Evolutionary conservation across 2,329 filamentous ascomycete species (phyloP).

Genomic region (Ophiocordyceps unilateralis): DNA sequence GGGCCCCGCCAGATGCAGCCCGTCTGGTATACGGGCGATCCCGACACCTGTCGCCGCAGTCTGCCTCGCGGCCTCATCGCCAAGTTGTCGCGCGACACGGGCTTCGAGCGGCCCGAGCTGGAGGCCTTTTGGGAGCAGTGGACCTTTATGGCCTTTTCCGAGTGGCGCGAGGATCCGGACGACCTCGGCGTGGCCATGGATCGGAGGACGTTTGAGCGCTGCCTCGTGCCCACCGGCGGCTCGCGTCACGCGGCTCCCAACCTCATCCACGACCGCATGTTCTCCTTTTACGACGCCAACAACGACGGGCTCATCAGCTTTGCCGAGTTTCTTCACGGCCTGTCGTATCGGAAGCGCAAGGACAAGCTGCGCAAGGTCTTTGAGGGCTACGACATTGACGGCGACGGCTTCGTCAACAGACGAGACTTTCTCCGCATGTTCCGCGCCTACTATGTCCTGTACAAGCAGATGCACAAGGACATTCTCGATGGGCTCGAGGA

Average conservation of each 20-base stretch:
- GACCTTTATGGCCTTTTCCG: conserved; percentile 76
- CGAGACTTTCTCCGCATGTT: conserved; percentile 86
- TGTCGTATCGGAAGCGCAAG: conserved; percentile 52
- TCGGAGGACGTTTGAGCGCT: conserved; percentile 79
- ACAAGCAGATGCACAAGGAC: conserved; percentile 76
- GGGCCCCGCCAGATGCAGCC: conserved; percentile 65
- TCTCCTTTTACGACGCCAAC: conserved; percentile 89
- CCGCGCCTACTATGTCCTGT: conserved; percentile 77
- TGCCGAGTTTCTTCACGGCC: conserved; percentile 71
- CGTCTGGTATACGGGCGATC: conserved; percentile 79
- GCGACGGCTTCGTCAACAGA: conserved; percentile 69
- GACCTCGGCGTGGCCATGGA: conserved; percentile 72
- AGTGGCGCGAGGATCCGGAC: conserved; percentile 69
- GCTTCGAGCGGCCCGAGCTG: conserved; percentile 70
- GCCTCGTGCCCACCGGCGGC: conserved; percentile 73
- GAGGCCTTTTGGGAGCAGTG: conserved; percentile 96
- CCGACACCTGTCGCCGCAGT: conserved; percentile 48
- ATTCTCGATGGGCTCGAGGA: conserved; percentile 64
- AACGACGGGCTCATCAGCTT: conserved; percentile 81
- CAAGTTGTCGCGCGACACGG: conserved; percentile 52
- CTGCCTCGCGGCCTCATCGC: conserved; percentile 52
- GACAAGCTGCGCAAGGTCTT: conserved; percentile 62
- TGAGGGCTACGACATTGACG: conserved; percentile 78
- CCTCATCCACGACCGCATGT: conserved; percentile 89
- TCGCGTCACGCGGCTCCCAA: conserved; percentile 64